A percentile compares a stretch with the other conserved stretches of the same genome.
phyloP scores from a whole-genome alignment of 2,329 filamentous ascomycete genomes.

The Pseudocercospora fuligena region DNA sequence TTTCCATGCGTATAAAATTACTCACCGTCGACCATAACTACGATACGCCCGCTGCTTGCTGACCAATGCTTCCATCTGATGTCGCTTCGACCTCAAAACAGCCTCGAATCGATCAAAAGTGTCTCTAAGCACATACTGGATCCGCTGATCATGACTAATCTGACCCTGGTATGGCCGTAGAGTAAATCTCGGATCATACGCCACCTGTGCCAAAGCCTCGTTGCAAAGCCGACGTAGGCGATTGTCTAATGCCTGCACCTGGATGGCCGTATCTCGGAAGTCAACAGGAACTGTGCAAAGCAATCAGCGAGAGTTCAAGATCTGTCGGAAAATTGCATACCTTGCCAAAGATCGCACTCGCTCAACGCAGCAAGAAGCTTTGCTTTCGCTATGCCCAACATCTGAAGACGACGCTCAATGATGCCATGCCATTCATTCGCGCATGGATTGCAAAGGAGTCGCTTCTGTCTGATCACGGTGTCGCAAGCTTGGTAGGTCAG shows the following conservation, averaged over 20 bases:
- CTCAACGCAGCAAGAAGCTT: neutral
- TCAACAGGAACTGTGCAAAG: neutral
- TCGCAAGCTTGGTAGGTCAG: neutral
- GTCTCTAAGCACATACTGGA: neutral
- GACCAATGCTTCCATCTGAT: neutral
- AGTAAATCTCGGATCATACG: neutral
- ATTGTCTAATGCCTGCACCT: neutral
- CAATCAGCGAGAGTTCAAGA: neutral
- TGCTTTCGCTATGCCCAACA: neutral
- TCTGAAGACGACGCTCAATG: neutral
- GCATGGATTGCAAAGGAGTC: neutral
- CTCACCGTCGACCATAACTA: too few species aligned
- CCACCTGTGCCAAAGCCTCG: neutral
- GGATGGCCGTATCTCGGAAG: neutral
- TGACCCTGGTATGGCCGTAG: neutral
- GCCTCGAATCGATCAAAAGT: neutral
- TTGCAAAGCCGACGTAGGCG: neutral
- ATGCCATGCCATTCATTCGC: neutral
- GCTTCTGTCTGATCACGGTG: neutral
- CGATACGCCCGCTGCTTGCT: too few species aligned
- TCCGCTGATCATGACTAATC: neutral
- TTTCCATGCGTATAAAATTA: too few species aligned
- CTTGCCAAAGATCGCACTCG: neutral
- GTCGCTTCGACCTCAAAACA: neutral
- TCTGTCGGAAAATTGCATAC: neutral